Evolutionary conservation across 352 stramenopile genomes (phyloP), one percentile per base, ranked within the genome.

Genomic region (Phytophthora sp.): DNA sequence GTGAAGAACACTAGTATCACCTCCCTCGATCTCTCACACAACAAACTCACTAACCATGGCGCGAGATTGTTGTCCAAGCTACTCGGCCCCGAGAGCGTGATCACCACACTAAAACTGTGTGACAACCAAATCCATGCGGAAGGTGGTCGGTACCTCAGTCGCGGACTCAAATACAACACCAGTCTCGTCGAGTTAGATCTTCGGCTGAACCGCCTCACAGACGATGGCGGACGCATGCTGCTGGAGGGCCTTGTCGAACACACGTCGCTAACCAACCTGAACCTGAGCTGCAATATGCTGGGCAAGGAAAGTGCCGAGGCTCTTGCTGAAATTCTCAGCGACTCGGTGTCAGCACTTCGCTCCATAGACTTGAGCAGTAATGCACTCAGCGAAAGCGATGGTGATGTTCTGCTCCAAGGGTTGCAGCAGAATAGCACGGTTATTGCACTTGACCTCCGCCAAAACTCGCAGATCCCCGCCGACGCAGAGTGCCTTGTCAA

Each of bases 121-220:
- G 93, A 98, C 64, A 98, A 98, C 69, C 88, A 97, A 58, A 97
- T 98, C 43, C 90, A 98, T 73, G 87, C 89, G 0, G 93, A 98
- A 72, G 95, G 91, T 5, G 87, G 88, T 0, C 73, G 87, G 15
- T 97, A 98, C 72, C 75, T 98, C 18, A 95, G 89, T 32, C 79
- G 92, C n/a, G 93, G 88, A 2, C 77, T 98, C 37, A 88, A 92
- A 53, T 88, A 87, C 62, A 98, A 98, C 65, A 83, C 88, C 4
- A 93, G 86, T 45, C 65, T 98, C 3, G 51, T 96, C 4, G 87
- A 96, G 54, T 74, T 98, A 5, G 96, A 97, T 71, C 62, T 98
- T 28, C 83, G 91, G 1, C 66, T 98, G 28, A 98, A 98, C 58
- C 79, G 92, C 11, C 74, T 98, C 13, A 96, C 85, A 0, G 94